Conservation (phyloP, 1,284 basidiomycete species). For the Schizophyllum commune region DNA sequence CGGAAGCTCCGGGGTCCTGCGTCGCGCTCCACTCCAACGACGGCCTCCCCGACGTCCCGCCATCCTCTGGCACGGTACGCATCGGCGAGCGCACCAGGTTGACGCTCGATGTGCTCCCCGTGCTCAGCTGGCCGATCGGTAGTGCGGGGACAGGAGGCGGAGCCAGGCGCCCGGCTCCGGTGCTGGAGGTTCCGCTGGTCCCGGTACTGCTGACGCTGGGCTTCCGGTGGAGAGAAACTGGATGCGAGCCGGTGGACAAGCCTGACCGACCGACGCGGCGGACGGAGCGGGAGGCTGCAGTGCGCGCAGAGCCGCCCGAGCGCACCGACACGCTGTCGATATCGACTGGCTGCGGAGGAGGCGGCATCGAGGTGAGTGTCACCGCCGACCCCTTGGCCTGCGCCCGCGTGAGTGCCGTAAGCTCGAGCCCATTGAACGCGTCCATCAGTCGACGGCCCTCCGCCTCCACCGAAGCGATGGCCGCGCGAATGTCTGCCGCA, state of each 20-base stretch:
- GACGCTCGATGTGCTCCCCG: not conserved
- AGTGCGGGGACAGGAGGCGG: not conserved
- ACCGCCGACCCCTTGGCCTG: slow-evolving; percentile 28
- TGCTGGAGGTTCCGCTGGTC: slow-evolving; percentile 8
- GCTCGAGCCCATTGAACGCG: slow-evolving; percentile 63
- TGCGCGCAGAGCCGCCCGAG: slow-evolving; percentile 34
- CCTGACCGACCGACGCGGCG: not conserved
- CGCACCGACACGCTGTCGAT: slow-evolving; percentile 33
- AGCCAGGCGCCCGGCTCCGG: not conserved
- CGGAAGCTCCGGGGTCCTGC: not conserved
- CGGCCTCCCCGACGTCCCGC: not conserved
- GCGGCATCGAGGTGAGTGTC: slow-evolving; percentile 21
- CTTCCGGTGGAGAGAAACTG: slow-evolving; percentile 2
- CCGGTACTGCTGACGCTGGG: slow-evolving; percentile 11
- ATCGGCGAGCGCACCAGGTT: not conserved
- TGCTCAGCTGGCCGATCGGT: not conserved
- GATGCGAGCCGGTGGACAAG: slow-evolving; percentile 29
- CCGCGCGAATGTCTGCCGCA: slow-evolving; percentile 47
- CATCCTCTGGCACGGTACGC: not conserved
- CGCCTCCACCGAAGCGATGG: slow-evolving; percentile 54
- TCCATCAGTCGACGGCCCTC: slow-evolving; percentile 58
- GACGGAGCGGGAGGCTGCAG: slow-evolving; percentile 12
- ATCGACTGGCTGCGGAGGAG: slow-evolving; percentile 14
- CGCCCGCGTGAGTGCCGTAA: slow-evolving; percentile 45
- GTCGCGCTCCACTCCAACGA: not conserved